Evolutionary conservation across 768 basidiomycete species (phyloP), one percentile per base, ranked within the genome.

Genomic region (Hydnum rufescens): DNA sequence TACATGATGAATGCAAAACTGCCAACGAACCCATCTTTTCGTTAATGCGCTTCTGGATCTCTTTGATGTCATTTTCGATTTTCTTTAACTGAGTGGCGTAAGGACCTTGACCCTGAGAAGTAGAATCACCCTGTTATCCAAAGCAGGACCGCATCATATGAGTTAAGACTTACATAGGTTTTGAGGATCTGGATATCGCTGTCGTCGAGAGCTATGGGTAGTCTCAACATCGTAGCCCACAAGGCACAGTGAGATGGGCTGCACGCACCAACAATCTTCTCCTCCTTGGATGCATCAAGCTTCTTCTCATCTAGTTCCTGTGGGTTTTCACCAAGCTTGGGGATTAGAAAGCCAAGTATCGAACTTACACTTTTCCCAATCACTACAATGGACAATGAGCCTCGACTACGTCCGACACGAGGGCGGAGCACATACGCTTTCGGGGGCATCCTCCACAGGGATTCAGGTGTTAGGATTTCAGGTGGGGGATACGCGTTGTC

Each of bases 101-200:
- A 52, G 95, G 92, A 53, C 95, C 95, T 84, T 96, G 93, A 51
- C 95, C 93, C 90, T 97, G 63, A 4, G 31, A 4, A 5, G 32
- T 31, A 8, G 34, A 6, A 34, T 18, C 43, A 43, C 16, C 25
- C 8, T 49, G 43, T 25, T 28, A 49, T 26, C 29, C 22, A 29
- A 18, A 43, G 32, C n/a, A n/a, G n/a, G n/a, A n/a, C n/a, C n/a
- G n/a, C 18, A 34, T 48, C 4, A 52, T 42, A 23, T 32, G 25
- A 22, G 3, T n/a, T 5, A 26, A 19, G 39, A 57, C 65, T 52
- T 66, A 88, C 93, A 66, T 97, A 97, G 55, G 93, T 99, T 71
- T 96, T 95, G 57, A 99, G 77, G 59, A 99, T 95, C 65, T 97
- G 93, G 49, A 99, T 99, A 64, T 97, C 95, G 58, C 87, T 89